phyloP scores from a whole-genome alignment of 176 grass and related monocot genomes.

The Metroxylon sagu region DNA sequence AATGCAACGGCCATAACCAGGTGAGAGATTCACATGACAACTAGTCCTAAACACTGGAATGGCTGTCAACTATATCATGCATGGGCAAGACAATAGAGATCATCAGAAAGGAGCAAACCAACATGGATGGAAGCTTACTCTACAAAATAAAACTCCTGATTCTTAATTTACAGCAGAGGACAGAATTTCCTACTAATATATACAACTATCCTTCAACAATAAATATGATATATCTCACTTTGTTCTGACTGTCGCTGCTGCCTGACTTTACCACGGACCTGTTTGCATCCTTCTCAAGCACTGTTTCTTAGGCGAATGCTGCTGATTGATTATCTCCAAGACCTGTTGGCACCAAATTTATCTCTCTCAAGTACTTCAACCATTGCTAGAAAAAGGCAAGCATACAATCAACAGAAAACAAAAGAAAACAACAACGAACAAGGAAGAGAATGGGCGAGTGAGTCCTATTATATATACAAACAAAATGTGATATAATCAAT shows the following conservation, averaged over 20 bases:
- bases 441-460: too few relatives aligned
- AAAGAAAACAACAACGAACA: too few relatives aligned
- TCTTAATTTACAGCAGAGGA: not conserved
- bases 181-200: not conserved
- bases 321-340: conserved; percentile 12
- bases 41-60: too few relatives aligned
- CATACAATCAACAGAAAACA: too few relatives aligned
- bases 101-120: not conserved
- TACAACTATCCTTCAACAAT: not conserved
- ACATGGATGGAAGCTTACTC: not conserved
- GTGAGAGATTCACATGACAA: too few relatives aligned
- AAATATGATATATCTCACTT: not conserved
- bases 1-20: too few relatives aligned
- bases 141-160: not conserved
- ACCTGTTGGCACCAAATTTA: conserved; percentile 2
- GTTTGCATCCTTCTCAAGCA: conserved; percentile 9
- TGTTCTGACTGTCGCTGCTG: not conserved
- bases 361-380: not conserved
- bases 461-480: too few relatives aligned
- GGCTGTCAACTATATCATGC: too few relatives aligned
- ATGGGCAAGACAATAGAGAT: too few relatives aligned
- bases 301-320: not conserved
- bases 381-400: too few relatives aligned
- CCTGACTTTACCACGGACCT: conserved; percentile 9
- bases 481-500: too few relatives aligned